These are phyloP conservation scores for Juncus inflexus DNA, from an alignment of 176 grass and related monocot genomes.

Conservation along the genomic window DNA sequence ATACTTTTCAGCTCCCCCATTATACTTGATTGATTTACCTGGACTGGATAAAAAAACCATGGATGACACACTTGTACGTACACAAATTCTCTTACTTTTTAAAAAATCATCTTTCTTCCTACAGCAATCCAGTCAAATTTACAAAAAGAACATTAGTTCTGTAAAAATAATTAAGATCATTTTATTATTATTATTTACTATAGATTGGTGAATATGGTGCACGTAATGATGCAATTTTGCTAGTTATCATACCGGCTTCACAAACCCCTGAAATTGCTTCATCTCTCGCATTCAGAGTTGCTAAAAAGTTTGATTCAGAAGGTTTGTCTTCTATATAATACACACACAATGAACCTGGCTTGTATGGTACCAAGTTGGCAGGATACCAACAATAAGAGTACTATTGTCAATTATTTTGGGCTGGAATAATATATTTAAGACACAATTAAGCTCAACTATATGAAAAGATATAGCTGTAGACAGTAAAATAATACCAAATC, in stretches of 20 bases:
- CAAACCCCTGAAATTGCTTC: conserved; percentile 91
- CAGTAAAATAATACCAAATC: too few relatives aligned
- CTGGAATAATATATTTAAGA: too few relatives aligned
- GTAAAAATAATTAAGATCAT: conserved; percentile 3
- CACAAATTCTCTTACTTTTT: conserved; percentile 9
- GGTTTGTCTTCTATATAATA: conserved; percentile 42
- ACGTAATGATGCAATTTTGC: conserved; percentile 88
- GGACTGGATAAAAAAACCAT: conserved; percentile 84
- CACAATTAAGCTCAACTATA: too few relatives aligned
- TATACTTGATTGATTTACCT: conserved; percentile 97
- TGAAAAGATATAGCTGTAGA: too few relatives aligned
- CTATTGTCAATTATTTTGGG: too few relatives aligned
- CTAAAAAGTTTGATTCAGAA: conserved; percentile 87
- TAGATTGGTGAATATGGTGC: conserved; percentile 85
- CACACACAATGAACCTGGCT: too few relatives aligned
- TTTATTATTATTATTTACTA: conserved; percentile 36
- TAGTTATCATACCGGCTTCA: conserved; percentile 87
- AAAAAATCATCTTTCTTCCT: too few relatives aligned
- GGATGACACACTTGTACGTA: conserved; percentile 80
- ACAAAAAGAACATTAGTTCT: not conserved
- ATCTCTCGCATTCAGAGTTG: conserved; percentile 76
- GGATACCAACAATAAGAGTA: too few relatives aligned
- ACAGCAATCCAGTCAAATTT: too few relatives aligned
- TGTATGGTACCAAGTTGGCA: too few relatives aligned
- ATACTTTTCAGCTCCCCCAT: conserved; percentile 67